Percentiles rank a stretch among this genome's conserved stretches.
phyloP scores from a whole-genome alignment of 306 rosid genomes.

The Casuarina glauca region DNA sequence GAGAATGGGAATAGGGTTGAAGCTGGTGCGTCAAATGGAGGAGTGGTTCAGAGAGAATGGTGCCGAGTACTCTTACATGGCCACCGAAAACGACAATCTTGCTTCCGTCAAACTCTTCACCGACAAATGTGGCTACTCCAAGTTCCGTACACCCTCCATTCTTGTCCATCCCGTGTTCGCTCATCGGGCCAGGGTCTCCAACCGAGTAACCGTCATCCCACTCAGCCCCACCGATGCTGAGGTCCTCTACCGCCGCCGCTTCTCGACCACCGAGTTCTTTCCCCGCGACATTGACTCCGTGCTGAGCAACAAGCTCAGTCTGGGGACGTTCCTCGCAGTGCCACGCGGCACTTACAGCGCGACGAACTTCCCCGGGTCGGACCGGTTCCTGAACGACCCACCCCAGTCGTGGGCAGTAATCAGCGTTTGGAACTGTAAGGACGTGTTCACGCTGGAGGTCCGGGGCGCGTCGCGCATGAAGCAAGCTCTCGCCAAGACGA shows the following conservation, averaged over 20 bases:
- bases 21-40: slow-evolving; percentile 64
- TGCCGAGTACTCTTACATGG: slow-evolving; percentile 84
- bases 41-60: slow-evolving; percentile 76
- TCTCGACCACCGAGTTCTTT: slow-evolving; percentile 83
- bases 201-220: slow-evolving; percentile 45
- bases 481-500: slow-evolving; percentile 55
- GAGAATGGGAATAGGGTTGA: slow-evolving; percentile 88
- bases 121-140: slow-evolving; percentile 86
- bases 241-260: slow-evolving; percentile 64
- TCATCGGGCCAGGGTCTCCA: slow-evolving; percentile 43
- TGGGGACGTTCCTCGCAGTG: slow-evolving; percentile 85
- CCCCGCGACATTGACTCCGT: slow-evolving; percentile 91
- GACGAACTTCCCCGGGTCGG: slow-evolving; percentile 64
- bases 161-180: slow-evolving; percentile 93
- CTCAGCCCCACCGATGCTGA: slow-evolving; percentile 67
- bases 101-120: slow-evolving; percentile 79
- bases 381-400: slow-evolving; percentile 50
- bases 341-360: slow-evolving; percentile 46
- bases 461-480: slow-evolving; percentile 69
- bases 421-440: slow-evolving; percentile 88
- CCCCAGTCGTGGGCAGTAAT: slow-evolving; percentile 88
- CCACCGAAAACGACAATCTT: slow-evolving; percentile 85
- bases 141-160: slow-evolving; percentile 80
- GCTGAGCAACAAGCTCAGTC: slow-evolving; percentile 57
- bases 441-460: slow-evolving; percentile 68